Evolutionary conservation across 1,284 basidiomycete genomes (phyloP).

Genomic region (Stereum hirsutum): DNA sequence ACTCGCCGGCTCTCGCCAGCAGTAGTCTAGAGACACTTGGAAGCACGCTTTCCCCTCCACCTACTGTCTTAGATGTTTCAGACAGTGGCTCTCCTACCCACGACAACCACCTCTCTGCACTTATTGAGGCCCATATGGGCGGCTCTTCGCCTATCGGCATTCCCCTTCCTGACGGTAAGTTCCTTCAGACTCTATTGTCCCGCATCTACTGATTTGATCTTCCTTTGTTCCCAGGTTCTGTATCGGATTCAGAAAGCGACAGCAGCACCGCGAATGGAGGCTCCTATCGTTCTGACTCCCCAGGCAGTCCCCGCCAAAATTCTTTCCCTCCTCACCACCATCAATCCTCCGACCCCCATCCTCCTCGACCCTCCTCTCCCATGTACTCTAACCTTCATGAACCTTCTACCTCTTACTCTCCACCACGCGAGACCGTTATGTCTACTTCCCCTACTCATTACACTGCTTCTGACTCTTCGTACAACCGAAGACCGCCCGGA

Average conservation of each 20-base stretch:
- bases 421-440: neutral
- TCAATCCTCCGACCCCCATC: neutral
- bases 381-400: no score
- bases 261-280: conserved; percentile 12
- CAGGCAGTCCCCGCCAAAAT: no score
- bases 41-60: no score
- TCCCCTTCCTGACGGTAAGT: no score
- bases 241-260: conserved; percentile 13
- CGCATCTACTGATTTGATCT: no score
- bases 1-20: conserved; percentile 39
- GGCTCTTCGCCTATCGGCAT: neutral
- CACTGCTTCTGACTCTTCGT: no score
- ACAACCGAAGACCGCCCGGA: no score
- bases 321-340: no score
- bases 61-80: conserved; percentile 5
- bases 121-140: conserved; percentile 13
- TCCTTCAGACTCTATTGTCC: no score
- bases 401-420: neutral
- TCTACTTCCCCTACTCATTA: no score
- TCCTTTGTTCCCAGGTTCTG: conserved; percentile 5
- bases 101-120: conserved; percentile 9
- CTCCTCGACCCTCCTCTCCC: no score
- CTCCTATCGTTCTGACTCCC: no score
- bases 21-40: conserved; percentile 38
- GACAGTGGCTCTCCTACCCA: conserved; percentile 1